These are phyloP conservation scores for Chamaenerion angustifolium DNA, from an alignment of 345 rosid genomes.

Conservation along the genomic window DNA sequence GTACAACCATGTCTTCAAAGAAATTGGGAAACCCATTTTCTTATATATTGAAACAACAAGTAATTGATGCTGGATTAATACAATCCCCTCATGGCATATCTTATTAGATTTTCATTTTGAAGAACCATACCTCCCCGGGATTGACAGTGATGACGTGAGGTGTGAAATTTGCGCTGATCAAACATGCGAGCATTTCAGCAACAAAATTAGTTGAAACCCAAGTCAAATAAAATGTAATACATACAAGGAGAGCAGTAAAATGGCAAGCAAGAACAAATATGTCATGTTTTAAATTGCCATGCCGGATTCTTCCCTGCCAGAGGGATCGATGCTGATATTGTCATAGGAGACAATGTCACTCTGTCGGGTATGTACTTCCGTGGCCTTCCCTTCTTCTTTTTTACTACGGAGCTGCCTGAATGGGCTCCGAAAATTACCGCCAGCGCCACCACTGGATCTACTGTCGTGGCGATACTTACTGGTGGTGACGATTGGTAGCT, in stretches of 20 bases:
- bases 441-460: conserved; percentile 3
- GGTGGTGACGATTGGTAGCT: conserved; percentile 32
- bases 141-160: conserved; percentile 79
- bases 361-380: conserved; percentile 76
- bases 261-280: not conserved
- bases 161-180: conserved; percentile 56
- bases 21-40: no score
- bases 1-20: no score
- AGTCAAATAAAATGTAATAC: not conserved
- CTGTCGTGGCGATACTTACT: conserved; percentile 17
- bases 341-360: conserved; percentile 67
- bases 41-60: no score
- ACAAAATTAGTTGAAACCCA: conserved; percentile 1
- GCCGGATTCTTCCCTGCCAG: conserved; percentile 35
- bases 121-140: conserved; percentile 71
- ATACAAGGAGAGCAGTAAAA: not conserved
- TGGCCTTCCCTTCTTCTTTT: conserved; percentile 90
- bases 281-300: conserved; percentile 13
- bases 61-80: no score
- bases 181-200: conserved; percentile 44
- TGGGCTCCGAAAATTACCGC: conserved; percentile 3
- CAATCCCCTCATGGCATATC: no score
- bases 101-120: not conserved
- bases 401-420: conserved; percentile 18
- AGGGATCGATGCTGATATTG: conserved; percentile 77